A percentile compares a stretch with the other conserved stretches of the same genome.
Evolutionary conservation across 768 basidiomycete genomes (phyloP).

Genomic region (Russula ochroleuca): DNA sequence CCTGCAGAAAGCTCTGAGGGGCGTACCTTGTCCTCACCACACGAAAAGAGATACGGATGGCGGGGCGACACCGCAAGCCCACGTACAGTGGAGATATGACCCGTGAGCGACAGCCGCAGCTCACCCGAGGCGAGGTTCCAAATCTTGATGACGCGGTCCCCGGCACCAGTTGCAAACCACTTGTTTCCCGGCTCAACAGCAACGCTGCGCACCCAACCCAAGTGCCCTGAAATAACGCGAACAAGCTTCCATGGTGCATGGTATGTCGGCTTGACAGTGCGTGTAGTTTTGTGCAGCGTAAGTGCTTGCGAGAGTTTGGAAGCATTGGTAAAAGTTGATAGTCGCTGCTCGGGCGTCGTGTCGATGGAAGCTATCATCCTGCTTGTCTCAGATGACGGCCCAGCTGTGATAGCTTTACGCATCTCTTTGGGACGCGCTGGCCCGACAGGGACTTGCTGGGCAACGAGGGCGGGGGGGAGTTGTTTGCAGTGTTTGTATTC

Average conservation of each 20-base stretch:
- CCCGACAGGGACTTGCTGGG: slow-evolving; percentile 77
- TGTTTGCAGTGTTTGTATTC: slow-evolving; percentile 87
- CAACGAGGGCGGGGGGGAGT: slow-evolving; percentile 72
- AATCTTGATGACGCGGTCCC: slow-evolving; percentile 97
- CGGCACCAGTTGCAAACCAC: slow-evolving; percentile 98
- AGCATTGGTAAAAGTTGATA: slow-evolving; percentile 65
- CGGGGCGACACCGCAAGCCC: slow-evolving; percentile 88
- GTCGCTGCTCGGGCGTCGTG: slow-evolving; percentile 60
- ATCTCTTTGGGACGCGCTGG: slow-evolving; percentile 67
- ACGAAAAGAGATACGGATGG: slow-evolving; percentile 96
- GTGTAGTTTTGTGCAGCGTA: slow-evolving; percentile 86
- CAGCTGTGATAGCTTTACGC: slow-evolving; percentile 68
- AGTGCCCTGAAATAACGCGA: slow-evolving; percentile 94
- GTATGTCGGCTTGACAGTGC: slow-evolving; percentile 92
- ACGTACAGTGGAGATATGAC: slow-evolving; percentile 95
- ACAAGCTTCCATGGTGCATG: slow-evolving; percentile 95
- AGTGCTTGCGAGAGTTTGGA: slow-evolving; percentile 82
- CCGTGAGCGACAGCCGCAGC: slow-evolving; percentile 91
- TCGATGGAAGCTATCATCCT: slow-evolving; percentile 72
- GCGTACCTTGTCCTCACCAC: slow-evolving; percentile 93
- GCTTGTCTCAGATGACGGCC: slow-evolving; percentile 48
- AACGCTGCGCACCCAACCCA: slow-evolving; percentile 95
- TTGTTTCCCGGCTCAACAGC: slow-evolving; percentile 97
- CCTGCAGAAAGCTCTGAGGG: neutral
- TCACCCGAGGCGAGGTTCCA: slow-evolving; percentile 99